Evolutionary conservation across 345 rosid genomes (phyloP).

Genomic region (Noccaea caerulescens): DNA sequence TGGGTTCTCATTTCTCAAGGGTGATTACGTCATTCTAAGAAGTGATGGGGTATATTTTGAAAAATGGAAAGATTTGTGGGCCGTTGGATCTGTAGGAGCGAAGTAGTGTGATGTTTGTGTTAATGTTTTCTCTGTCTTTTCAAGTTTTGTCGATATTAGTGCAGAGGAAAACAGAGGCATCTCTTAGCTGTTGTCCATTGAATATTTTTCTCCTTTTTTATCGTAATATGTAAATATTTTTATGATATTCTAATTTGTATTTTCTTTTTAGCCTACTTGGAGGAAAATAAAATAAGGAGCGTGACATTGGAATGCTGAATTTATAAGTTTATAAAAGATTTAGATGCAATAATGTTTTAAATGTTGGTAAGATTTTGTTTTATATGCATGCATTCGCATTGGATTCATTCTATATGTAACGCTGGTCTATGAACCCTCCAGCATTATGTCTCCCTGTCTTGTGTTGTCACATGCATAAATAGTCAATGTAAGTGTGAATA

Average conservation of each 20-base stretch:
- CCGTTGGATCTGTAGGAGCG: constrained; percentile 34
- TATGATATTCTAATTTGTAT: neutral
- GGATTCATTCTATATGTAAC: constrained; percentile 15
- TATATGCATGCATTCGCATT: constrained; percentile 14
- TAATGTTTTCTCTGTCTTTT: constrained; percentile 30
- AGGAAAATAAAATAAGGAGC: neutral
- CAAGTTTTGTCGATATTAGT: constrained; percentile 45
- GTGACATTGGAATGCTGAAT: neutral
- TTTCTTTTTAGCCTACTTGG: neutral
- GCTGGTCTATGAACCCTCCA: constrained; percentile 30
- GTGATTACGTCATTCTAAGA: neutral
- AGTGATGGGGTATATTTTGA: neutral
- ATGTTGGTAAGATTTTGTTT: neutral
- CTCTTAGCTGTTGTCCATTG: constrained; percentile 46
- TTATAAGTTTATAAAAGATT: neutral
- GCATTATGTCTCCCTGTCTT: constrained; percentile 35
- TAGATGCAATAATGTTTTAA: neutral
- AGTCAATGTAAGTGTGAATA: too few species aligned
- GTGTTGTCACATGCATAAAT: constrained; percentile 22
- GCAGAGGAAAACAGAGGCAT: constrained; percentile 41
- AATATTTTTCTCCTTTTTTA: constrained; percentile 36
- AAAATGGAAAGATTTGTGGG: constrained; percentile 5
- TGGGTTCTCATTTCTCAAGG: neutral
- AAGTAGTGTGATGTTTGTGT: constrained; percentile 11
- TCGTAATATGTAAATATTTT: constrained; percentile 39